Evolutionary conservation across 2,329 filamentous ascomycete genomes (phyloP).

Genomic region (Pseudocercospora musae): DNA sequence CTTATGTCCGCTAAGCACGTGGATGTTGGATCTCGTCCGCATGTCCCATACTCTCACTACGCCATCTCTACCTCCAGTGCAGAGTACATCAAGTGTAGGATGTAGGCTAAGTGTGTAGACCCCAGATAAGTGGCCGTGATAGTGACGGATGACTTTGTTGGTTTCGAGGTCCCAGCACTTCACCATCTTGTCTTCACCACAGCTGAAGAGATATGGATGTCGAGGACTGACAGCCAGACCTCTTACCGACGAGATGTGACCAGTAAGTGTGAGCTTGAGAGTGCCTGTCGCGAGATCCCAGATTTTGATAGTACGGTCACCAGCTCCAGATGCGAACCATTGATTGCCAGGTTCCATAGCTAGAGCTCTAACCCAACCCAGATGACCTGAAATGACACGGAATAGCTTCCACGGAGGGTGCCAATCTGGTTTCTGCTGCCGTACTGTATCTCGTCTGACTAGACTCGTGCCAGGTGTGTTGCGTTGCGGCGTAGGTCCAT

Average conservation of each 20-base stretch:
- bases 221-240: constrained; percentile 88
- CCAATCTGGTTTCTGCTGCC: constrained; percentile 82
- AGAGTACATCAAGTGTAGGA: constrained; percentile 88
- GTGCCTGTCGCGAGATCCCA: constrained; percentile 91
- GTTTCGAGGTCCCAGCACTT: constrained; percentile 99
- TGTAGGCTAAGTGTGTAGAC: constrained; percentile 94
- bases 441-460: constrained; percentile 61
- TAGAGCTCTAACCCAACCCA: constrained; percentile 88
- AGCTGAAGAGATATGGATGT: constrained; percentile 96
- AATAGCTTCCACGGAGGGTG: constrained; percentile 98
- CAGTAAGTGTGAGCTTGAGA: constrained; percentile 82
- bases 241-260: constrained; percentile 89
- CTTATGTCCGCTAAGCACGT: constrained; percentile 87
- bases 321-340: constrained; percentile 95
- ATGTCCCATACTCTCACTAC: constrained; percentile 98
- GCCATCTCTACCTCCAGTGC: constrained; percentile 91
- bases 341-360: constrained; percentile 94
- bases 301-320: constrained; percentile 96
- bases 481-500: constrained; percentile 51
- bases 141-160: constrained; percentile 98
- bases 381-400: constrained; percentile 92
- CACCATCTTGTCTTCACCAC: constrained; percentile 99
- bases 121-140: constrained; percentile 93
- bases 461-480: constrained; percentile 55
- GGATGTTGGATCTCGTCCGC: constrained; percentile 91